phyloP scores from a whole-genome alignment of 1,139 yeast species.

The Kodamaea anthophila region DNA sequence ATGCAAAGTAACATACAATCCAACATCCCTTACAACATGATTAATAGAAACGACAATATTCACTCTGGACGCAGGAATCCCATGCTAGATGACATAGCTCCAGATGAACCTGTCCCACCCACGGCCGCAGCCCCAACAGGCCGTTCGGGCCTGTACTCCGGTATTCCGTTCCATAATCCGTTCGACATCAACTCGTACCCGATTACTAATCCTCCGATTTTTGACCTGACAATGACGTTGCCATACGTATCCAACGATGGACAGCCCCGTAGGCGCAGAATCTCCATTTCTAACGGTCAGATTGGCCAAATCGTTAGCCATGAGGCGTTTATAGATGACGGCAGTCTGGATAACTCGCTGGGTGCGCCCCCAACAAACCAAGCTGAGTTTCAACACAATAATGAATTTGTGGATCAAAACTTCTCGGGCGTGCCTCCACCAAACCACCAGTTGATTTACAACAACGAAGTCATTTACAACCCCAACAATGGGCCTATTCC shows the following conservation, averaged over 20 bases:
- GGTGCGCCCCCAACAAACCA: constrained; percentile 1
- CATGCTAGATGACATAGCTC: constrained; percentile 1
- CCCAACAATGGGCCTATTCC: constrained; percentile 66
- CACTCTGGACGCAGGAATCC: too few species aligned
- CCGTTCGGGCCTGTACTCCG: constrained; percentile 1
- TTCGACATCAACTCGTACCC: constrained; percentile 48
- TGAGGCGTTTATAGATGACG: constrained; percentile 34
- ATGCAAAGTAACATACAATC: too few species aligned
- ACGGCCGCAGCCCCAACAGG: too few species aligned
- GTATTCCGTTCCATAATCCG: constrained; percentile 26
- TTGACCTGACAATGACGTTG: constrained; percentile 47
- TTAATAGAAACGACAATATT: too few species aligned
- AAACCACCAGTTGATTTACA: constrained; percentile 48
- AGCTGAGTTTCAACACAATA: background rate
- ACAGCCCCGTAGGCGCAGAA: constrained; percentile 48
- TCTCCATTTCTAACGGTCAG: constrained; percentile 75
- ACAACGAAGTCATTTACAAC: constrained; percentile 57
- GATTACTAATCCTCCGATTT: constrained; percentile 59
- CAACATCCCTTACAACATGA: too few species aligned
- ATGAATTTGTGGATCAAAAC: constrained; percentile 1
- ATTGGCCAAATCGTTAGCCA: constrained; percentile 60
- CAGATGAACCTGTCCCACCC: constrained; percentile 1
- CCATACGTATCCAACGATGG: constrained; percentile 36
- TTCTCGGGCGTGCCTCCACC: constrained; percentile 46
- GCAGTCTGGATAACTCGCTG: constrained; percentile 13